Percentiles rank a stretch among this genome's conserved stretches.
phyloP scores from a whole-genome alignment of 768 basidiomycete genomes.

The Suillus sp. region DNA sequence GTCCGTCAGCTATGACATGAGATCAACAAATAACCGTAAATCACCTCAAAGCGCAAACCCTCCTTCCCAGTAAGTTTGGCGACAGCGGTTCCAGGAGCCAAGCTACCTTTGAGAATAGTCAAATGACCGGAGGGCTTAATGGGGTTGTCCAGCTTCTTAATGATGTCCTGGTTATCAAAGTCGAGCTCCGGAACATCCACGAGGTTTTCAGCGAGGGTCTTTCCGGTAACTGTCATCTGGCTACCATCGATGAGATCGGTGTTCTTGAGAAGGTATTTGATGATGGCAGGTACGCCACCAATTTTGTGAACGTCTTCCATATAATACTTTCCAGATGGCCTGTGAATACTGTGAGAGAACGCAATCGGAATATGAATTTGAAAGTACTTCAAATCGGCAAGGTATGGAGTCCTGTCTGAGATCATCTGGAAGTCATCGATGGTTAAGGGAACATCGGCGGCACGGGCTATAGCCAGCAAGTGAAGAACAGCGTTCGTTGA shows the following conservation, averaged over 20 bases:
- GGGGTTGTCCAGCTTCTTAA: slow-evolving; percentile 70
- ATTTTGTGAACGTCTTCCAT: slow-evolving; percentile 90
- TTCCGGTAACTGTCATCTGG: slow-evolving; percentile 89
- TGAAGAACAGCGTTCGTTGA: slow-evolving; percentile 90
- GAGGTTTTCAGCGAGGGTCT: slow-evolving; percentile 86
- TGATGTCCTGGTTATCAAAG: slow-evolving; percentile 76
- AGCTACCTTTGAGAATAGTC: slow-evolving; percentile 84
- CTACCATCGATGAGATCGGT: slow-evolving; percentile 79
- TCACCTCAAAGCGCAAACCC: slow-evolving; percentile 77
- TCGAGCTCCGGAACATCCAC: slow-evolving; percentile 72
- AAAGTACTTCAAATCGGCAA: slow-evolving; percentile 77
- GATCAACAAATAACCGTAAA: slow-evolving; percentile 15
- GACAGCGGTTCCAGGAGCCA: slow-evolving; percentile 85
- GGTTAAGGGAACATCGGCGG: slow-evolving; percentile 69
- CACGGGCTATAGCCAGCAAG: slow-evolving; percentile 81
- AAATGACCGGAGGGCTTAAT: slow-evolving; percentile 89
- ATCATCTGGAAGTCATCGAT: slow-evolving; percentile 89
- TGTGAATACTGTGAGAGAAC: slow-evolving; percentile 26
- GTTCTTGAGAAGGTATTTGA: slow-evolving; percentile 81
- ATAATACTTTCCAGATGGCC: slow-evolving; percentile 83
- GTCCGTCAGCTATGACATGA: slow-evolving; percentile 9
- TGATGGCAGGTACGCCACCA: slow-evolving; percentile 81
- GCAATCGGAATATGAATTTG: slow-evolving; percentile 11
- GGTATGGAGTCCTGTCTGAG: slow-evolving; percentile 77
- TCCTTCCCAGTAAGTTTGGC: slow-evolving; percentile 96